These are phyloP conservation scores for Paspalum notatum DNA, from an alignment of 176 grass and related monocot genomes.

Conservation along the genomic window DNA sequence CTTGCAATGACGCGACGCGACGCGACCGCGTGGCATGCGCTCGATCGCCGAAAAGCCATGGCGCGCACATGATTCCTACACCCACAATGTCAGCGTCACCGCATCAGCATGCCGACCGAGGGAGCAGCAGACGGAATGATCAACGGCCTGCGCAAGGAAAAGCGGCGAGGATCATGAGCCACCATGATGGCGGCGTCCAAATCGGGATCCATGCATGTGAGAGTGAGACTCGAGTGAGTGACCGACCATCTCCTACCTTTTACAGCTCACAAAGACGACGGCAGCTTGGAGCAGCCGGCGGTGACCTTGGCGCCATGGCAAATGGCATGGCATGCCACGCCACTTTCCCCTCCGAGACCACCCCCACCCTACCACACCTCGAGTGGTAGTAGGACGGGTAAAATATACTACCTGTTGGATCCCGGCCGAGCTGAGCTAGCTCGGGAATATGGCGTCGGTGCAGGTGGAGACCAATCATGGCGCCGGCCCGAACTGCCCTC, in stretches of 20 bases:
- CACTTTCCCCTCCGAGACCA: neutral
- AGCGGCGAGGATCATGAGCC: conserved; percentile 20
- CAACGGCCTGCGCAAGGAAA: neutral
- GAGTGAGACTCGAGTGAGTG: neutral
- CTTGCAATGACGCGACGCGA: conserved; percentile 12
- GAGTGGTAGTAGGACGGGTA: neutral
- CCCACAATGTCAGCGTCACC: conserved; percentile 4
- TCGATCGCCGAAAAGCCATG: conserved; percentile 19
- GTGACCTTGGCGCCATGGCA: neutral
- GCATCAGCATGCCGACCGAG: conserved; percentile 26
- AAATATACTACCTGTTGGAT: conserved; percentile 20
- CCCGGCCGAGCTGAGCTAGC: conserved; percentile 32
- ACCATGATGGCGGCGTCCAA: conserved; percentile 46
- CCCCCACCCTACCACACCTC: neutral
- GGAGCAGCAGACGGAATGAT: conserved; percentile 12
- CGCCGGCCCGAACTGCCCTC: neutral
- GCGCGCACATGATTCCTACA: conserved; percentile 27
- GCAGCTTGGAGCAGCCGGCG: conserved; percentile 18
- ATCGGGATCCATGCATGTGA: conserved; percentile 46
- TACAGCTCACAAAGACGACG: conserved; percentile 52
- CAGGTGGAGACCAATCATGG: conserved; percentile 46
- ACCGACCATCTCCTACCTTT: conserved; percentile 35
- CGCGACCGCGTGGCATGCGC: conserved; percentile 15
- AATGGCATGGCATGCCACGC: no score
- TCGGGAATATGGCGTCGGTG: conserved; percentile 42